Evolutionary conservation across 2,329 filamentous ascomycete species (phyloP), one percentile per base, ranked within the genome.

Genomic region (Ceratocystis huliohia): DNA sequence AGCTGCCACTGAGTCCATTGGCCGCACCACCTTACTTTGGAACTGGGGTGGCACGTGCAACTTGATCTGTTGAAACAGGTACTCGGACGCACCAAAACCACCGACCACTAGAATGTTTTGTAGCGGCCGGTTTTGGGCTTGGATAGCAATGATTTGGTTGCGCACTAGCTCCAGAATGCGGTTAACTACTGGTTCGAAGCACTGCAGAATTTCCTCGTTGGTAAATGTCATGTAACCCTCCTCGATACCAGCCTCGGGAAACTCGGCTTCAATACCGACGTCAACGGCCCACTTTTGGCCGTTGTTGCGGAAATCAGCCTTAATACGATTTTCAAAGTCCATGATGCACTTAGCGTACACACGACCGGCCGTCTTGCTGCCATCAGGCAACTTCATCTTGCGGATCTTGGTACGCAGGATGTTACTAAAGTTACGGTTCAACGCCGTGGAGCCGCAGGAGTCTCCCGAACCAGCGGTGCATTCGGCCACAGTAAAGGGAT

Each of bases 151-250:
- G 76, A 99, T 97, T 78, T 99, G 94, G 78, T 97, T 97, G 71
- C 93, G 84, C 68, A 97, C 94, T 70, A 97, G 83, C 77, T 97
- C 94, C 71, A 97, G 79, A 74, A 99, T 97, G 67, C 94, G 84
- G 80, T 97, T 96, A 66, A 97, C 93, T 8, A 99, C 94, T 13
- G 94, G 94, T 80, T 97, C 93, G 75, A 97, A 99, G 79, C 94
- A 97, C 78, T 97, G 93, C 71, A 99, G 81, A 72, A 99, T 97
- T 77, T 99, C 94, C 78, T 97, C 94, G 75, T 99, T 97, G 69
- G 92, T 97, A 75, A 99, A 99, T 1, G 93, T 97, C 94, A 99
- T 99, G 80, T 96, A 97, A 63, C 94, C 93, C 77, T 99, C 94
- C 78, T 97, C 94, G 71, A 99, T 97, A 71, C 91, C 92, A 41